Evolutionary conservation across 306 rosid species (phyloP), one percentile per base, ranked within the genome.

Genomic region (Phaseolus lunatus): DNA sequence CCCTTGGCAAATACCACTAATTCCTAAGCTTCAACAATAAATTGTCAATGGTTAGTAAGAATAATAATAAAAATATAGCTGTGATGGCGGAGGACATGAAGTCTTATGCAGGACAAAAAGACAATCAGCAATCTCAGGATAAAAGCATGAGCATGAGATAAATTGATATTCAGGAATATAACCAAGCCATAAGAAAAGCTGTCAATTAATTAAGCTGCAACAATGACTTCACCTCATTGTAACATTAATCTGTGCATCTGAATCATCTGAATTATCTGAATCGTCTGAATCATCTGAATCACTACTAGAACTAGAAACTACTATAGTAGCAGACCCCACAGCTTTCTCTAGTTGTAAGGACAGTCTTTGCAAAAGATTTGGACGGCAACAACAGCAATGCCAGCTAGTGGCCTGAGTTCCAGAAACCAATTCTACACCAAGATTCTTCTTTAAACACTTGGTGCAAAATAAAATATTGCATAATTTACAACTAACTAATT

Each of bases 361-460:
- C 56, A 90, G 81, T 65, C 78, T 73, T 72, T 86, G 87, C 76
- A 93, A 72, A 49, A 87, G 84, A 84, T 80, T 83, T 43, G 97
- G 97, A 66, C 61, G 22, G 76, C 97, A 93, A 82, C 85, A 86
- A 84, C 91, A 93, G 83, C 97, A 93, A 71, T 82, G 79, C 97
- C 96, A 89, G 78, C 88, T 86, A 73, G 83, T 65, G 23, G 73
- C 81, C 84, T 73, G 84, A 78, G 82, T 82, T 77, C 85, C 88
- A 58, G 86, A 49, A 83, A 85, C 80, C 83, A 84, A 82, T 76
- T 87, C 91, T 47, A 66, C 79, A 43, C 92, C 96, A 71, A 90
- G 88, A 82, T 93, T 93, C 81, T 89, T 81, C 81, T 80, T 87
- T 78, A 93, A 79, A 73, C 97, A 93, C 22, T 64, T 77, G 57